Percentiles rank a stretch among this genome's conserved stretches.
These are phyloP conservation scores for Lepidium africanum DNA, from an alignment of 345 rosid species.

Conservation along the genomic window DNA sequence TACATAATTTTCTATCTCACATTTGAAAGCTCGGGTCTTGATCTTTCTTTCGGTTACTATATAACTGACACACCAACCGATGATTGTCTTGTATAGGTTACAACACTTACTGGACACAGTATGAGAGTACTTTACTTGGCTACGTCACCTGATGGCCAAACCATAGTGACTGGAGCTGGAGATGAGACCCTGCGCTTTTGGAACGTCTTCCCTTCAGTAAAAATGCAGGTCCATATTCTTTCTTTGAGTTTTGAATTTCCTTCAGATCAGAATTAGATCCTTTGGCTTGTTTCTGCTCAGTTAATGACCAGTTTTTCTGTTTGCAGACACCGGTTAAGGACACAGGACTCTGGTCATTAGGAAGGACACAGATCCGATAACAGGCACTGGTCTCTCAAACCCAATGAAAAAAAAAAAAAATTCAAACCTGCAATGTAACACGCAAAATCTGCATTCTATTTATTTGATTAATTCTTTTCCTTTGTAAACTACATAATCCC, in stretches of 20 bases:
- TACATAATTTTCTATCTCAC: conserved; percentile 1
- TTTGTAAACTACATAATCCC: neutral
- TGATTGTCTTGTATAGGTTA: conserved; percentile 39
- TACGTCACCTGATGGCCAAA: conserved; percentile 93
- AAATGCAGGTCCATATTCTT: conserved; percentile 48
- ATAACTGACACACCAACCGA: neutral
- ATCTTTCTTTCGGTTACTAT: neutral
- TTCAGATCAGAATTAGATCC: neutral
- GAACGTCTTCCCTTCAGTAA: conserved; percentile 85
- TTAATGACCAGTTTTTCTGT: neutral
- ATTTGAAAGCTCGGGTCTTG: neutral
- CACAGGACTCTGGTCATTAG: conserved; percentile 90
- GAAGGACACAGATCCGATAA: conserved; percentile 78
- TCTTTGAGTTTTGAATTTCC: neutral
- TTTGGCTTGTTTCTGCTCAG: neutral
- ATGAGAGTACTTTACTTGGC: conserved; percentile 91
- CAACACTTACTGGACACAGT: conserved; percentile 88
- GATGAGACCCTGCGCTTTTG: conserved; percentile 94
- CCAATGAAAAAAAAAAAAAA: too few relatives aligned
- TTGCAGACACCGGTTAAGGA: conserved; percentile 83
- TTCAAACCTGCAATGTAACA: conserved; percentile 13
- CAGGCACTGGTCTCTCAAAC: neutral
- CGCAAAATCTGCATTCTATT: neutral
- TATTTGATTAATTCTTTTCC: neutral
- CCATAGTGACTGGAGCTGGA: conserved; percentile 98